A percentile compares a stretch with the other conserved stretches of the same genome.
Evolutionary conservation across 805 yeast species (phyloP).

Genomic region (Kodamaea restingae): DNA sequence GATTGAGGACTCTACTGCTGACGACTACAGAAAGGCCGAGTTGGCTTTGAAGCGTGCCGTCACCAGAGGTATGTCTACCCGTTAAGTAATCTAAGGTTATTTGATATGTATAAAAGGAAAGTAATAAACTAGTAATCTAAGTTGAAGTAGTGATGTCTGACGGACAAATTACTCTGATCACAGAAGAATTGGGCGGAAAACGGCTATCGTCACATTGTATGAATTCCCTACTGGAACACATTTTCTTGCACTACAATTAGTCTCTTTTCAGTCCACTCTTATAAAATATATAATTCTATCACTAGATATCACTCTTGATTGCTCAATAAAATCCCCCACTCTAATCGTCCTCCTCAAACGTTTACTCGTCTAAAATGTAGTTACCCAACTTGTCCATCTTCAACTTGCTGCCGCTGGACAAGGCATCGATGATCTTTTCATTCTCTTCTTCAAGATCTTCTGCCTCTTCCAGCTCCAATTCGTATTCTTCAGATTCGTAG

Average conservation of each 20-base stretch:
- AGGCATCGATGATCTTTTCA: slow-evolving; percentile 64
- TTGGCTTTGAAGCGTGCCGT: slow-evolving; percentile 98
- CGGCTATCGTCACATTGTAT: too few relatives aligned
- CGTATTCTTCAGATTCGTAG: slow-evolving; percentile 33
- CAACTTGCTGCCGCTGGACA: slow-evolving; percentile 59
- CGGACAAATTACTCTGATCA: not conserved
- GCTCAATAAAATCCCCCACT: too few relatives aligned
- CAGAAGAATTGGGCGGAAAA: too few relatives aligned
- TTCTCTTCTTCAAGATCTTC: slow-evolving; percentile 37
- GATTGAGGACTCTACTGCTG: slow-evolving; percentile 94
- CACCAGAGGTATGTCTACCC: slow-evolving; percentile 98
- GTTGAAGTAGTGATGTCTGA: not conserved
- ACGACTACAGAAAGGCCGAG: slow-evolving; percentile 98
- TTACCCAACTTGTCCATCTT: slow-evolving; percentile 83
- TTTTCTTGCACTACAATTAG: too few relatives aligned
- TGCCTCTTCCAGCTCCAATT: slow-evolving; percentile 29
- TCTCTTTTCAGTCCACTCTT: too few relatives aligned
- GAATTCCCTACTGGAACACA: too few relatives aligned
- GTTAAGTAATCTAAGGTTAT: slow-evolving; percentile 43
- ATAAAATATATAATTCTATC: too few relatives aligned
- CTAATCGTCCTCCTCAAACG: too few relatives aligned
- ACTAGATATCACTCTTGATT: too few relatives aligned
- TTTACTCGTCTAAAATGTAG: slow-evolving; percentile 57
- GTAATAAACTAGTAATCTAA: slow-evolving; percentile 4
- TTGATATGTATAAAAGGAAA: slow-evolving; percentile 9